Evolutionary conservation across 164 flowering plant genomes (phyloP), one percentile per base, ranked within the genome.

Genomic region (Umbellularia californica): DNA sequence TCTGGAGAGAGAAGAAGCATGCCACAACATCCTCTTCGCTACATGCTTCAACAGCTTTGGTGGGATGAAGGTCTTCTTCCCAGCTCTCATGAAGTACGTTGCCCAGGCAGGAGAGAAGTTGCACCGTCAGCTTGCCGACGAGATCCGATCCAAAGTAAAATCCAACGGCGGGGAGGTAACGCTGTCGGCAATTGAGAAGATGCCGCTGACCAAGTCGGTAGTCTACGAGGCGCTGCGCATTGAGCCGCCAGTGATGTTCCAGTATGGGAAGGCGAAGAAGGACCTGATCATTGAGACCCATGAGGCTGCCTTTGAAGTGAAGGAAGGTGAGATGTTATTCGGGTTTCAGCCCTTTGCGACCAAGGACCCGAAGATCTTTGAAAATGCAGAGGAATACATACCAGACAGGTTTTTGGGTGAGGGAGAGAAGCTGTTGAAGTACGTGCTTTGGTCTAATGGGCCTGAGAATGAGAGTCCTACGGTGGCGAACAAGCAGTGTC

Each of bases 261-360:
- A 90, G 76, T 87, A 82, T 74, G 91, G 79, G 0, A 83, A 72
- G 55, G 94, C 92, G 0, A 87, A 77, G 80, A 71, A 79, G 65
- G 89, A 90, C 69, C 23, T 88, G n/a, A 75, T 83, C 35, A 62
- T 90, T 66, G 60, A 71, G 7, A 84, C 81, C 74, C 92, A 90
- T 33, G 90, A 84, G 3, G 84, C 92, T 0, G 60, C 78, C 0
- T 90, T 73, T 71, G 64, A 82, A 76, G 79, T 90, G 74, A 85
- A 87, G 80, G 79, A 86, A 72, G 94, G 89, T 0, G 90, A 90
- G 78, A 75, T 84, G 86, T 50, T 88, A 7, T 86, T 82, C 55
- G 94, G 92, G 58, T 86, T 76, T 69, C 91, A 88, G 72, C 85
- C 87, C 15, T 80, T 89, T 3, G 92, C 87, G 3, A 88, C 90